These are phyloP conservation scores for Fusarium coffeatum DNA, from an alignment of 2,329 filamentous ascomycete genomes.

Conservation along the genomic window DNA sequence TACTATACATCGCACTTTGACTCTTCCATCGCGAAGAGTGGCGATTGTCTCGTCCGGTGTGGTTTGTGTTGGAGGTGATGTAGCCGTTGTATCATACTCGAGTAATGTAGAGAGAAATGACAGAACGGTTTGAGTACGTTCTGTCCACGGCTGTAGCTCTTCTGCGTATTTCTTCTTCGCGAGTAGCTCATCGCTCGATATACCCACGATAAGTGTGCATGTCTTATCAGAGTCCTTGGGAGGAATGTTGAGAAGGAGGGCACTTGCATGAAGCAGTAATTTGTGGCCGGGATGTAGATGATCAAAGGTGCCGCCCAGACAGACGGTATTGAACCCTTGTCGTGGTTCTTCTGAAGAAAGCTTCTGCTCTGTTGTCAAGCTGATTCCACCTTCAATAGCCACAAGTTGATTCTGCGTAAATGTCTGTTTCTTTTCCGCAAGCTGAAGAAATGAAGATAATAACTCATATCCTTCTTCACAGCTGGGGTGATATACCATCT, in stretches of 20 bases:
- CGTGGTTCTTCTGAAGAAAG: constrained; percentile 1
- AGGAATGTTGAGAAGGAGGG: constrained; percentile 73
- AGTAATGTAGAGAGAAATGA: constrained; percentile 77
- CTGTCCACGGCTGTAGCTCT: constrained; percentile 82
- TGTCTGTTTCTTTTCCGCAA: constrained; percentile 60
- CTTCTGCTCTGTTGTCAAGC: constrained; percentile 48
- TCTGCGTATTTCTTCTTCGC: constrained; percentile 90
- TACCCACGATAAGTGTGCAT: constrained; percentile 79
- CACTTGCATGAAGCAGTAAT: constrained; percentile 89
- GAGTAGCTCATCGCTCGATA: constrained; percentile 88
- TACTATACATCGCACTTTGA: constrained; percentile 82
- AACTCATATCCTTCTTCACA: constrained; percentile 72
- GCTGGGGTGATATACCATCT: constrained; percentile 72
- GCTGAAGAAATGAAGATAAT: constrained; percentile 60
- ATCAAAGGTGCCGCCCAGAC: constrained; percentile 94
- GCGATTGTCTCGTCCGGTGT: constrained; percentile 54
- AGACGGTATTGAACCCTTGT: constrained; percentile 61
- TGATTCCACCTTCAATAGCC: constrained; percentile 64
- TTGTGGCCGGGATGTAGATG: constrained; percentile 97
- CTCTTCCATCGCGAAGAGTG: constrained; percentile 66
- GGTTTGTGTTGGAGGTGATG: constrained; percentile 19
- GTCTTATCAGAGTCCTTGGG: constrained; percentile 52
- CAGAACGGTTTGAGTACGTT: constrained; percentile 75
- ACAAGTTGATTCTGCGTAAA: constrained; percentile 64
- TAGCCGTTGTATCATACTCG: constrained; percentile 53